Evolutionary conservation across 2,329 filamentous ascomycete genomes (phyloP), one percentile per base, ranked within the genome.

Genomic region (Fusarium algeriense): DNA sequence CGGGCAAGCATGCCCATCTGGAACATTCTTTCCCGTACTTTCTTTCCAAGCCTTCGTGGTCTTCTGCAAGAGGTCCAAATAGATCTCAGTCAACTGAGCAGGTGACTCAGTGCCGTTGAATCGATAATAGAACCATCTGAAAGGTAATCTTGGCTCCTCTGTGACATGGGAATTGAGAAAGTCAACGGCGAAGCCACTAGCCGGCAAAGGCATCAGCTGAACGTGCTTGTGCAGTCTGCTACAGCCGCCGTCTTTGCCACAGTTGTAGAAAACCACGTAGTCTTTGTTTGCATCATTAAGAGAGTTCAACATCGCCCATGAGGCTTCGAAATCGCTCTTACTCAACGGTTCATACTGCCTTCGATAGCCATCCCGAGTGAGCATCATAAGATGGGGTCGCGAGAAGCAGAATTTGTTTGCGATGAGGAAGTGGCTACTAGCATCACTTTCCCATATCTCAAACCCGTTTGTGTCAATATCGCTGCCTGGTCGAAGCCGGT

Each of bases 341-440:
- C 45, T 7, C 15, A 63, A n/a, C 15, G 53, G 45, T 15, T 63
- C 38, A n/a, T 58, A 38, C 30, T 63, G 45, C 13, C 60, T 28
- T 4, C 38, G 12, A 20, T 50, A 34, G 4, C 60, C 45, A 40
- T 63, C 38, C 1, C 30, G 38, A 26, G 60, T 63, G 20, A 63
- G 53, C 23, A 63, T 48, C 53, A 63, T 34, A 8, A 63, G 53
- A 12, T 58, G 60, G 13, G 60, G 53, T 19, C 60, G 37, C 3
- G 60, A 48, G 28, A 62, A 62, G 20, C 43, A 62, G 23, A 62
- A 62, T 30, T 62, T 62, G 30, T 48, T 57, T 6, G 44, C 44
- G 10, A 62, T 30, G 14, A 62, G 43, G 12, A 62, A 44, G 20
- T 62, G 59, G 19, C 13, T 49, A 11, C 13, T 40, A 3, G 20